phyloP scores from a whole-genome alignment of 192 early-diverging fungal genomes.

The Mortierella hygrophila region DNA sequence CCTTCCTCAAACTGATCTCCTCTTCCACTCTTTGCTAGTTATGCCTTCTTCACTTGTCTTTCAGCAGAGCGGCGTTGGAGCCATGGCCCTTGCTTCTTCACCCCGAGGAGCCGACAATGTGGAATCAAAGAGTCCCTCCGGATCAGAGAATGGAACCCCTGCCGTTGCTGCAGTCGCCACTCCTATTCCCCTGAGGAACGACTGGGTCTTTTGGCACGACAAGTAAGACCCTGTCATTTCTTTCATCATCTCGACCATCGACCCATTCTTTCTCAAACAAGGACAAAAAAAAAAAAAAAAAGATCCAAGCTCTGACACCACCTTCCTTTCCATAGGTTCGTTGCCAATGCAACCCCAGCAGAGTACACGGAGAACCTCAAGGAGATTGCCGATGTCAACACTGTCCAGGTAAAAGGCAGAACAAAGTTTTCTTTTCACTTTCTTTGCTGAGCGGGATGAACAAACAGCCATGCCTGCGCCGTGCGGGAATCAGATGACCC shows the following conservation, averaged over 20 bases:
- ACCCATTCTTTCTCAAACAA: not conserved
- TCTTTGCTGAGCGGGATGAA: not conserved
- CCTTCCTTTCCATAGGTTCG: conserved; percentile 36
- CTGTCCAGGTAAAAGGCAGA: conserved; percentile 59
- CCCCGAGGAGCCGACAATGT: conserved; percentile 38
- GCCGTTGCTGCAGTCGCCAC: conserved; percentile 20
- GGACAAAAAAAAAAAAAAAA: not conserved
- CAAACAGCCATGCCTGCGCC: not conserved
- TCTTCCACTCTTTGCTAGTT: not conserved
- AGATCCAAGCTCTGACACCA: not conserved
- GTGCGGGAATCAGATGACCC: not conserved
- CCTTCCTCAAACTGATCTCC: not conserved
- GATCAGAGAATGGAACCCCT: conserved; percentile 30
- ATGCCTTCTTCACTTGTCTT: conserved; percentile 56
- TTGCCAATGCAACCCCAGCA: conserved; percentile 60
- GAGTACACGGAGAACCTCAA: conserved; percentile 63
- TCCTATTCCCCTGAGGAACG: conserved; percentile 51
- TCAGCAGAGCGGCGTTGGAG: conserved; percentile 48
- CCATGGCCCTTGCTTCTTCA: conserved; percentile 54
- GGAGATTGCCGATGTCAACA: conserved; percentile 59
- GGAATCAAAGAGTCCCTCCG: conserved; percentile 41
- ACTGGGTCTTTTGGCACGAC: conserved; percentile 61
- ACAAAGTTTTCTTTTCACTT: not conserved
- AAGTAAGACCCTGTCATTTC: conserved; percentile 36
- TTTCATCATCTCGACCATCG: conserved; percentile 1